Evolutionary conservation across 1,139 yeast genomes (phyloP).

Genomic region (Sugiyamaella xylanicola): DNA sequence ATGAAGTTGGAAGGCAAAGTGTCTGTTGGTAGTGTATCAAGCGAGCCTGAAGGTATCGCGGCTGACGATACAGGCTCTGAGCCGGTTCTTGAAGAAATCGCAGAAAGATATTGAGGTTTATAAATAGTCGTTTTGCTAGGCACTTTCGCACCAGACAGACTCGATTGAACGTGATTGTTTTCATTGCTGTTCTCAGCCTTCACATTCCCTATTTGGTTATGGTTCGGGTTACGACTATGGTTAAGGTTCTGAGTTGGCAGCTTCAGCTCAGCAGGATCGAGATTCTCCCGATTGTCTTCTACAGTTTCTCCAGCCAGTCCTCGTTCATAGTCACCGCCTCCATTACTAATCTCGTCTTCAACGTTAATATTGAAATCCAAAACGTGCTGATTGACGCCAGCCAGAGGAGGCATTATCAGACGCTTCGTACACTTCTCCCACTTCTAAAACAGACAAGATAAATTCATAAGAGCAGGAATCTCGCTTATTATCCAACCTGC

Average conservation of each 20-base stretch:
- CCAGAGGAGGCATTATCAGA: constrained; percentile 7
- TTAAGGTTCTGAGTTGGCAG: not conserved
- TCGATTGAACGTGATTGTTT: too few relatives aligned
- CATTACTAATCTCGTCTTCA: constrained; percentile 20
- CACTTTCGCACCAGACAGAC: too few relatives aligned
- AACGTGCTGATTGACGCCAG: constrained; percentile 18
- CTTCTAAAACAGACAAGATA: too few relatives aligned
- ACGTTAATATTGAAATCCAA: constrained; percentile 19
- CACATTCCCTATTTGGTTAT: not conserved
- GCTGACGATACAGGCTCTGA: not conserved
- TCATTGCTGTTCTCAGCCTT: too few relatives aligned
- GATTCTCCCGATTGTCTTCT: not conserved
- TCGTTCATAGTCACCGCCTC: constrained; percentile 16
- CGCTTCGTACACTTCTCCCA: not conserved
- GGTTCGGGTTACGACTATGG: not conserved
- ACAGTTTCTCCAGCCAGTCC: not conserved
- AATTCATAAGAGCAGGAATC: not conserved
- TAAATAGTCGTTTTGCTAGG: constrained; percentile 1
- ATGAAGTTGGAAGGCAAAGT: too few relatives aligned
- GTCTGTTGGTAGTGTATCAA: too few relatives aligned
- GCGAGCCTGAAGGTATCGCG: not conserved
- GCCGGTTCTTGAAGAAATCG: not conserved
- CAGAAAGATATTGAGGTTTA: constrained; percentile 15
- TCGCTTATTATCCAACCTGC: not conserved
- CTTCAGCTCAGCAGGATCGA: not conserved